A percentile compares a stretch with the other conserved stretches of the same genome.
These are phyloP conservation scores for Ceratobasidium sp. DNA, from an alignment of 1,284 basidiomycete genomes.

Conservation along the genomic window DNA sequence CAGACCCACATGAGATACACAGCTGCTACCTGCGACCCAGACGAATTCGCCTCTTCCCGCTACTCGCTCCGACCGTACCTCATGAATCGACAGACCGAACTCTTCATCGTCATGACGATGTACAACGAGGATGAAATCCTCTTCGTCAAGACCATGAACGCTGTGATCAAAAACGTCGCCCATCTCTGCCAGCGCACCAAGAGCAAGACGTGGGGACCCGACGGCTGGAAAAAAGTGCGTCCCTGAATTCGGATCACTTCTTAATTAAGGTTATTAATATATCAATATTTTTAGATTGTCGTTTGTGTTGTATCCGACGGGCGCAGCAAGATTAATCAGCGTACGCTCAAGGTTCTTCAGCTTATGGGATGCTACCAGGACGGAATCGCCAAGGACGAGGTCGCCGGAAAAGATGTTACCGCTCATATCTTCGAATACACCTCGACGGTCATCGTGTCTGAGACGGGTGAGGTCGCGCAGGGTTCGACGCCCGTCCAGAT, in stretches of 20 bases:
- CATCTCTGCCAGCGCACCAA: slow-evolving; percentile 84
- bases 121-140: slow-evolving; percentile 83
- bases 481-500: slow-evolving; percentile 91
- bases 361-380: slow-evolving; percentile 98
- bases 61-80: slow-evolving; percentile 90
- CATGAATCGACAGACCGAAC: slow-evolving; percentile 87
- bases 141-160: slow-evolving; percentile 89
- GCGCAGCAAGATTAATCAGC: slow-evolving; percentile 90
- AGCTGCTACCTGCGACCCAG: slow-evolving; percentile 58
- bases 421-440: slow-evolving; percentile 94
- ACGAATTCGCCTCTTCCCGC: slow-evolving; percentile 57
- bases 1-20: slow-evolving; percentile 82
- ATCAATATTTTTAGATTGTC: slow-evolving; percentile 66
- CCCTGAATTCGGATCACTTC: background rate
- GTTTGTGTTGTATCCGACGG: slow-evolving; percentile 95
- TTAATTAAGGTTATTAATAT: background rate
- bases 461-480: slow-evolving; percentile 87
- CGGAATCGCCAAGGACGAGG: slow-evolving; percentile 93
- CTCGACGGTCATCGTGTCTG: slow-evolving; percentile 82
- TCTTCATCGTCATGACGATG: slow-evolving; percentile 97
- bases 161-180: slow-evolving; percentile 91
- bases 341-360: slow-evolving; percentile 82
- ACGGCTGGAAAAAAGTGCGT: slow-evolving; percentile 90
- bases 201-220: slow-evolving; percentile 94
- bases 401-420: slow-evolving; percentile 93